phyloP scores from a whole-genome alignment of 2,329 filamentous ascomycete genomes.

The Xylariaceae sp. region DNA sequence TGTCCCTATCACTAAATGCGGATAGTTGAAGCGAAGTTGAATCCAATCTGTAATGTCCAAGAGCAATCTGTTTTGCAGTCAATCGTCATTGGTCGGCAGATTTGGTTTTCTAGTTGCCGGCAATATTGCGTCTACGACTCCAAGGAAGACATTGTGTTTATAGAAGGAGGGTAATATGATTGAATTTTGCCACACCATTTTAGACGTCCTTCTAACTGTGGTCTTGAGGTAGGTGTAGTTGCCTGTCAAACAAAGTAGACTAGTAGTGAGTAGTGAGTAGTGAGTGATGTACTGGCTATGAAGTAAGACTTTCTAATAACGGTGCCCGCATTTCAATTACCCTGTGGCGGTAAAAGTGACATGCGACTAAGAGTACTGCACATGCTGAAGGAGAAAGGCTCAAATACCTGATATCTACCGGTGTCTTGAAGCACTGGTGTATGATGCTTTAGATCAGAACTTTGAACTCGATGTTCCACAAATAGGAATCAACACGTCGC shows the following conservation, averaged over 20 bases:
- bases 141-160: too few relatives aligned
- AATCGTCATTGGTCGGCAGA: neutral
- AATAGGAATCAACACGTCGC: neutral
- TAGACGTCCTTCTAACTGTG: too few relatives aligned
- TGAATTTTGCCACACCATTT: too few relatives aligned
- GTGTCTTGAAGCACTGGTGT: neutral
- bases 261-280: too few relatives aligned
- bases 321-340: neutral
- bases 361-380: neutral
- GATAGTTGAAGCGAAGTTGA: neutral
- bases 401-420: too few relatives aligned
- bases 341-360: neutral
- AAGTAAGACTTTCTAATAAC: neutral
- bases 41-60: neutral
- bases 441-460: neutral
- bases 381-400: neutral
- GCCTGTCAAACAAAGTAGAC: too few relatives aligned
- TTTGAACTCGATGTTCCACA: neutral
- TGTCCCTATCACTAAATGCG: neutral
- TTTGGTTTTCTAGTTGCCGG: neutral
- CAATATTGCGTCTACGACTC: neutral
- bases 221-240: too few relatives aligned
- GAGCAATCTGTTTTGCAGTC: neutral
- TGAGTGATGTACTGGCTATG: neutral
- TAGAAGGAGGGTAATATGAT: too few relatives aligned